Evolutionary conservation across 2,329 filamentous ascomycete species (phyloP).

Genomic region (Pyrenochaeta sp.): DNA sequence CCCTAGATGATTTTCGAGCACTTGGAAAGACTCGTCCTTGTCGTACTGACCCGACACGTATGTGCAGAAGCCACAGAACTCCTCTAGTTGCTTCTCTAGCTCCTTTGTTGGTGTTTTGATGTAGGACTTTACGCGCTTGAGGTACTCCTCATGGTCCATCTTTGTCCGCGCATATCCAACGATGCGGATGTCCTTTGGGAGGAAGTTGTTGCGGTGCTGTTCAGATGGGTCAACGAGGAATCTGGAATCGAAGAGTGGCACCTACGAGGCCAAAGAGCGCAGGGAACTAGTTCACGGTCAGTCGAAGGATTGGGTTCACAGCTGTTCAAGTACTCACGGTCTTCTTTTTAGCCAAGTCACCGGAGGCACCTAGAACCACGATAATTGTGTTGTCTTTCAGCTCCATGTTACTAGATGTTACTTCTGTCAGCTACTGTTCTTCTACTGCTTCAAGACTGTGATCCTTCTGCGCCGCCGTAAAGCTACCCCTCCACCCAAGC

Average conservation of each 20-base stretch:
- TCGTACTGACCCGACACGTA: slow-evolving; percentile 99
- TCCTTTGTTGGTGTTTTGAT: slow-evolving; percentile 99
- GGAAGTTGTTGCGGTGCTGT: slow-evolving; percentile 98
- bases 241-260: slow-evolving; percentile 38
- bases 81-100: slow-evolving; percentile 90
- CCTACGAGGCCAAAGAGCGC: slow-evolving; percentile 96
- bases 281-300: slow-evolving; percentile 74
- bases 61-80: slow-evolving; percentile 87
- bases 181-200: slow-evolving; percentile 94
- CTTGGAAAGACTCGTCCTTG: slow-evolving; percentile 90
- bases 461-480: slow-evolving; percentile 8
- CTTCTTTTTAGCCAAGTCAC: slow-evolving; percentile 99
- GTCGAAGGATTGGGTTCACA: slow-evolving; percentile 17
- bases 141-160: slow-evolving; percentile 97
- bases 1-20: slow-evolving; percentile 84
- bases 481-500: slow-evolving; percentile 18
- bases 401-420: slow-evolving; percentile 77
- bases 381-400: slow-evolving; percentile 99
- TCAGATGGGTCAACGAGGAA: slow-evolving; percentile 30
- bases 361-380: slow-evolving; percentile 94
- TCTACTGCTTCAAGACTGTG: slow-evolving; percentile 10
- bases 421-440: slow-evolving; percentile 39
- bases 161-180: slow-evolving; percentile 99
- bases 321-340: slow-evolving; percentile 69
- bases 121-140: slow-evolving; percentile 93